phyloP scores from a whole-genome alignment of 1,284 basidiomycete genomes.

The Pseudozyma sp. region DNA sequence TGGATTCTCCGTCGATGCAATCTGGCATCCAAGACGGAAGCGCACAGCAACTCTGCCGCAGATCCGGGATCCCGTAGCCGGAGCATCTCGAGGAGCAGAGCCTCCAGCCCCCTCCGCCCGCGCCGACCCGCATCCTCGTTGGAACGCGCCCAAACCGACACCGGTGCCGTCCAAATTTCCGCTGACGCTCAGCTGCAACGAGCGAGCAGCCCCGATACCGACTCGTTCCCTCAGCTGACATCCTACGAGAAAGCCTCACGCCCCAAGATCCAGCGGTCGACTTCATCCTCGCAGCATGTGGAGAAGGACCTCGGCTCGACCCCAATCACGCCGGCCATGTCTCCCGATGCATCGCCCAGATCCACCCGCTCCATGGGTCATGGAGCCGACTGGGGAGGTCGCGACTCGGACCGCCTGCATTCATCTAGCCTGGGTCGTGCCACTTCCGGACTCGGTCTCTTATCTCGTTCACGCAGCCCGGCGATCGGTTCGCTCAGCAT shows the following conservation, averaged over 20 bases:
- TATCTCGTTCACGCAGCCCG: conserved; percentile 39
- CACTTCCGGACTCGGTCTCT: conserved; percentile 10
- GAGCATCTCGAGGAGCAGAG: conserved; percentile 34
- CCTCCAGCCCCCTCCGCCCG: conserved; percentile 14
- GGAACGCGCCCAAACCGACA: conserved; percentile 10
- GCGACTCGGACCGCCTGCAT: conserved; percentile 29
- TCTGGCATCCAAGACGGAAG: conserved; percentile 7
- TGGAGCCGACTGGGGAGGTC: conserved; percentile 31
- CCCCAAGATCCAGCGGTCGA: conserved; percentile 5
- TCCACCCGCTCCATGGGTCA: conserved; percentile 34
- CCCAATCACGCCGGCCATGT: conserved; percentile 28
- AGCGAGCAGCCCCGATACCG: conserved; percentile 9
- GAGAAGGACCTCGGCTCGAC: conserved; percentile 27
- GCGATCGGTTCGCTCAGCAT: conserved; percentile 30
- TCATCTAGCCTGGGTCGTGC: conserved; percentile 31
- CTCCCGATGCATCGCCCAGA: conserved; percentile 34
- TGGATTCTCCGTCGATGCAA: conserved; percentile 76
- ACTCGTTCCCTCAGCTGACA: conserved; percentile 12
- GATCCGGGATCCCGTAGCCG: conserved; percentile 12
- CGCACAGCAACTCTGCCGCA: conserved; percentile 1
- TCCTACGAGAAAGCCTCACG: conserved; percentile 29
- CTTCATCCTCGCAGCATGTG: conserved; percentile 13
- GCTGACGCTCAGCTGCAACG: conserved; percentile 8
- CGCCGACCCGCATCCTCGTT: conserved; percentile 21
- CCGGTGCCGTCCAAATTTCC: background rate